A percentile compares a stretch with the other conserved stretches of the same genome.
Conservation (phyloP, 1,139 yeast species). For the Blastobotrys aristatus region DNA sequence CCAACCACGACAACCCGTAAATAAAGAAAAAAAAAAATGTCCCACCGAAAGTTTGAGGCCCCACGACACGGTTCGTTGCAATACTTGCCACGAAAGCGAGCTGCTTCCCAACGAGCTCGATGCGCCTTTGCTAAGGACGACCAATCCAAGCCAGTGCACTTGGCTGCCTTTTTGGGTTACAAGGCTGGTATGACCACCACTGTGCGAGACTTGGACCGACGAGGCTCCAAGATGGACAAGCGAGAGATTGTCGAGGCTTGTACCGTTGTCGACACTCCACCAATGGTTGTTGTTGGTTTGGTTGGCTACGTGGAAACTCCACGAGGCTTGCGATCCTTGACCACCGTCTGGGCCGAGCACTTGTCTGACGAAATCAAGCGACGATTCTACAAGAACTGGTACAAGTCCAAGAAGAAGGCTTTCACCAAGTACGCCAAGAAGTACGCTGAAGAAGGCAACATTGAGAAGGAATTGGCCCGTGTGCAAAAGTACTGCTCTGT, state of each 20-base stretch:
- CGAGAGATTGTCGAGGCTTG: constrained; percentile 99
- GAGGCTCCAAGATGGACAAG: constrained; percentile 99
- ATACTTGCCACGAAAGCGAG: constrained; percentile 99
- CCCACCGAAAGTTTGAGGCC: constrained; percentile 99
- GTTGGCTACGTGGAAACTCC: constrained; percentile 99
- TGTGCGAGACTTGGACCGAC: constrained; percentile 99
- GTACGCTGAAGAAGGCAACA: constrained; percentile 86
- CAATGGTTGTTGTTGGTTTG: constrained; percentile 98
- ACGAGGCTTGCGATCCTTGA: constrained; percentile 98
- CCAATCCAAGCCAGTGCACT: constrained; percentile 96
- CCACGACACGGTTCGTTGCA: constrained; percentile 99
- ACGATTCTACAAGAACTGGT: constrained; percentile 99
- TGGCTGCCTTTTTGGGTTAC: constrained; percentile 99
- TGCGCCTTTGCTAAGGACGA: constrained; percentile 99
- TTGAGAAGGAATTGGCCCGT: constrained; percentile 97
- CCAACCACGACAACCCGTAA: too few species aligned
- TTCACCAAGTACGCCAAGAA: constrained; percentile 99
- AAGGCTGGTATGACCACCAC: constrained; percentile 99
- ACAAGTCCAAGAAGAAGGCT: constrained; percentile 99
- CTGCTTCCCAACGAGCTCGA: constrained; percentile 97
- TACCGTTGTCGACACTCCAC: constrained; percentile 99
- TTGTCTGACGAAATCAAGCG: constrained; percentile 98
- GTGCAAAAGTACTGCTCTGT: constrained; percentile 97
- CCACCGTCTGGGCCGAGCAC: constrained; percentile 99
- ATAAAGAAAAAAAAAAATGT: too few species aligned